Conservation (phyloP, 2,329 filamentous ascomycete species). For the Malbranchea zuffiana region DNA sequence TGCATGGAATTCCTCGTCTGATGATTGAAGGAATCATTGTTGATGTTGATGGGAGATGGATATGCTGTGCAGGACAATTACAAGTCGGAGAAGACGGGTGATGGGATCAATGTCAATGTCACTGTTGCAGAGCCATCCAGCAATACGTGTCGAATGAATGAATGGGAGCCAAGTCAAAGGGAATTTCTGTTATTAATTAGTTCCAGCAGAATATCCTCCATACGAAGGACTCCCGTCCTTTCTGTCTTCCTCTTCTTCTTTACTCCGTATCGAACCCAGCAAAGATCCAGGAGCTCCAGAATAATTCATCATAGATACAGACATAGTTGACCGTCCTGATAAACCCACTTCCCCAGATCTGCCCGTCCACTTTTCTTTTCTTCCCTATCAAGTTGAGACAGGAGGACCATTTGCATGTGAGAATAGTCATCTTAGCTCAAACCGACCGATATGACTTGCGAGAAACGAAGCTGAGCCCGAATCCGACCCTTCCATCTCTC, state of each 20-base stretch:
- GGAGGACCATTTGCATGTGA: neutral
- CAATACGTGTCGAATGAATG: neutral
- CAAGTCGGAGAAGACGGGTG: neutral
- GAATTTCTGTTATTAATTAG: constrained; percentile 6
- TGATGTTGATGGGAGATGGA: constrained; percentile 1
- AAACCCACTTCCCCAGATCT: neutral
- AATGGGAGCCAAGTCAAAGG: neutral
- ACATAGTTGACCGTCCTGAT: neutral
- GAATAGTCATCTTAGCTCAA: neutral
- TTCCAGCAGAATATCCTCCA: neutral
- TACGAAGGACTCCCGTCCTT: neutral
- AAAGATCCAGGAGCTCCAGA: no score
- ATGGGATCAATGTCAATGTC: neutral
- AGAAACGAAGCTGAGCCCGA: neutral
- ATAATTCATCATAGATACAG: no score
- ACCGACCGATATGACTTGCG: no score
- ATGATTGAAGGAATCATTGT: neutral
- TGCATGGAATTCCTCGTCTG: neutral
- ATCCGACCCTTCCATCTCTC: neutral
- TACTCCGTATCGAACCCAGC: neutral
- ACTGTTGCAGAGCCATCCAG: neutral
- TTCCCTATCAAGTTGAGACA: neutral
- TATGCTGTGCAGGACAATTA: neutral
- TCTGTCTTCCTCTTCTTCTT: neutral
- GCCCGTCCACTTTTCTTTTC: neutral